These are phyloP conservation scores for Stagonosporopsis chrysanthemi DNA, from an alignment of 2,329 filamentous ascomycete species.

Conservation along the genomic window DNA sequence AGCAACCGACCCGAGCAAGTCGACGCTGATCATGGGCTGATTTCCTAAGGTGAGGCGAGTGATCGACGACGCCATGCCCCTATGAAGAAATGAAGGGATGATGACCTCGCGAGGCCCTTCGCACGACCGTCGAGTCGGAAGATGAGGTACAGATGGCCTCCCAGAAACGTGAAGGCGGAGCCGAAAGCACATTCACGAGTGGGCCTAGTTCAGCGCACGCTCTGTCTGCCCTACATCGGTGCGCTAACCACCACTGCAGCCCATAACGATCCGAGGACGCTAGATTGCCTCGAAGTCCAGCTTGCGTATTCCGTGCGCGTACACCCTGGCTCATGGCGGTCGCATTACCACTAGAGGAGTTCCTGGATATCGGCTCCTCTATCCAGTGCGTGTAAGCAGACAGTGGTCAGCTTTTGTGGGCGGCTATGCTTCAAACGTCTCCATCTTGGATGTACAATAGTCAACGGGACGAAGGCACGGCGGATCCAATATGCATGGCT, in stretches of 20 bases:
- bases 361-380: conserved; percentile 23
- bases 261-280: conserved; percentile 5
- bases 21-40: conserved; percentile 39
- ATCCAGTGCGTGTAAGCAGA: conserved; percentile 15
- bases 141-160: conserved; percentile 24
- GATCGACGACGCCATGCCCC: conserved; percentile 27
- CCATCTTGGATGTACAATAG: conserved; percentile 5
- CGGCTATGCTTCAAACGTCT: conserved; percentile 13
- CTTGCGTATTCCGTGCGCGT: conserved; percentile 19
- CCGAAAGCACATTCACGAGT: conserved; percentile 22
- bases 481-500: conserved; percentile 12
- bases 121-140: conserved; percentile 22
- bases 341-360: conserved; percentile 8
- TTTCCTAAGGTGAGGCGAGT: conserved; percentile 28
- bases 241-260: conserved; percentile 7
- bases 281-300: conserved; percentile 17
- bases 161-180: conserved; percentile 32
- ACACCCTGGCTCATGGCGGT: neutral
- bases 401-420: conserved; percentile 2
- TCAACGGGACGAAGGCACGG: conserved; percentile 11
- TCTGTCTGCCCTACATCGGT: conserved; percentile 19
- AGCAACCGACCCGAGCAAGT: conserved; percentile 13
- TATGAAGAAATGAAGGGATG: conserved; percentile 18
- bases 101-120: conserved; percentile 21
- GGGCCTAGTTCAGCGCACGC: conserved; percentile 10